phyloP scores from a whole-genome alignment of 768 basidiomycete species.

The Tulasnella sp. region DNA sequence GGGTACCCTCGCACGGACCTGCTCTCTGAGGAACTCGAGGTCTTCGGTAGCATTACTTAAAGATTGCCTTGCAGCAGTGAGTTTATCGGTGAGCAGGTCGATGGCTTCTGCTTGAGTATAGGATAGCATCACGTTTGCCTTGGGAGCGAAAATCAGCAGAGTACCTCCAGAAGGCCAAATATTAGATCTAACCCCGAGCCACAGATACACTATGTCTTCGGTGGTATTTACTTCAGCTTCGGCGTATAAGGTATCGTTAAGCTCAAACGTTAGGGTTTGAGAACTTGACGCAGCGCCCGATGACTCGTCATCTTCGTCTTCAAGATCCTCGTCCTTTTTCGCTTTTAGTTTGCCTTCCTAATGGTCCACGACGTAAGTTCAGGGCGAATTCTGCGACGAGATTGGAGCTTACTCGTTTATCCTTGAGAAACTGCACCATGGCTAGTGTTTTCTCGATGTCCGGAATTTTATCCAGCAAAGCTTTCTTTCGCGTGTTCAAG shows the following conservation, averaged over 20 bases:
- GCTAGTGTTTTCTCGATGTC: slow-evolving; percentile 87
- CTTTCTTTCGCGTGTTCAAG: slow-evolving; percentile 64
- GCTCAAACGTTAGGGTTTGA: slow-evolving; percentile 80
- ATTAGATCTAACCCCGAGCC: slow-evolving; percentile 76
- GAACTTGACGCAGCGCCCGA: slow-evolving; percentile 46
- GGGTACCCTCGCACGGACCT: slow-evolving; percentile 38
- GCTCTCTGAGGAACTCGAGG: slow-evolving; percentile 86
- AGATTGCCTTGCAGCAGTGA: slow-evolving; percentile 57
- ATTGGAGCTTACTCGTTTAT: slow-evolving; percentile 49
- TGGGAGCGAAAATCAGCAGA: not conserved
- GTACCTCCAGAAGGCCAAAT: not conserved
- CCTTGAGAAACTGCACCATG: slow-evolving; percentile 78
- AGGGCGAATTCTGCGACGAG: not conserved
- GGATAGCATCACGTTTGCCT: slow-evolving; percentile 98
- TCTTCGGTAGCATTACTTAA: slow-evolving; percentile 72
- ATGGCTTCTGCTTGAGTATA: slow-evolving; percentile 79
- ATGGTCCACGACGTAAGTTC: no score
- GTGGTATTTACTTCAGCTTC: slow-evolving; percentile 75
- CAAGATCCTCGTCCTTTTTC: slow-evolving; percentile 42
- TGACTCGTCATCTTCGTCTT: slow-evolving; percentile 38
- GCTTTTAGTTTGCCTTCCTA: slow-evolving; percentile 52
- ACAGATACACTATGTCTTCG: slow-evolving; percentile 83
- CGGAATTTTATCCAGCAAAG: slow-evolving; percentile 89
- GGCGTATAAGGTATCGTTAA: slow-evolving; percentile 91
- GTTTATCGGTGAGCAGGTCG: slow-evolving; percentile 63